phyloP scores from a whole-genome alignment of 352 stramenopile genomes.

The Thalassiosira tumida region DNA sequence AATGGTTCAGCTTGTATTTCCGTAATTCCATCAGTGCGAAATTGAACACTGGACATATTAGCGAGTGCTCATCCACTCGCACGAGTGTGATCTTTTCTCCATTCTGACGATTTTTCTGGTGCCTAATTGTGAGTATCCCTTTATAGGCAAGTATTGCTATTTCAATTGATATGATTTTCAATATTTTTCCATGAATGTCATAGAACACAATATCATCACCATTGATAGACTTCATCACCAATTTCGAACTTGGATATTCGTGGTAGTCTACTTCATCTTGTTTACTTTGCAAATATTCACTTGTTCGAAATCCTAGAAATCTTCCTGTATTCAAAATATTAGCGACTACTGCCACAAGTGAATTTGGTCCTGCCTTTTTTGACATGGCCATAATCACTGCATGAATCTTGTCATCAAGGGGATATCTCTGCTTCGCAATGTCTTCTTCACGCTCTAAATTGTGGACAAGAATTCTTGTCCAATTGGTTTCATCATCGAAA shows the following conservation, averaged over 20 bases:
- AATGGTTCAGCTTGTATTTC: neutral
- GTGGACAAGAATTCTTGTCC: neutral
- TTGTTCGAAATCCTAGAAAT: neutral
- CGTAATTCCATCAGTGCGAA: neutral
- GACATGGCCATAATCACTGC: neutral
- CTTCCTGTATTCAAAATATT: neutral
- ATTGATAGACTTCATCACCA: neutral
- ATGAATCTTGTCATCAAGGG: slow-evolving; percentile 22
- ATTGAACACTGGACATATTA: too few relatives aligned
- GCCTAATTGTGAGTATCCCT: neutral
- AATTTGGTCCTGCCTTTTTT: neutral
- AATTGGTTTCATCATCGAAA: neutral
- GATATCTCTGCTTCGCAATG: slow-evolving; percentile 29
- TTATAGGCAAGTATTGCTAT: neutral
- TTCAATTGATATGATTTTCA: neutral
- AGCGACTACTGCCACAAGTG: neutral
- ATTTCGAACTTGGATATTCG: neutral
- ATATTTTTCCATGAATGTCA: neutral
- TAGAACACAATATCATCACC: neutral
- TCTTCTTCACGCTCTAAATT: slow-evolving; percentile 36
- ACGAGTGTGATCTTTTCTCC: neutral
- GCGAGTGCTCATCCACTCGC: neutral
- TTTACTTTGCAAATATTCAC: neutral
- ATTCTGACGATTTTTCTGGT: neutral
- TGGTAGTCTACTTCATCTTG: neutral